These are phyloP conservation scores for Scenedesmus sp. DNA, from an alignment of 163 green algal species.

Conservation along the genomic window DNA sequence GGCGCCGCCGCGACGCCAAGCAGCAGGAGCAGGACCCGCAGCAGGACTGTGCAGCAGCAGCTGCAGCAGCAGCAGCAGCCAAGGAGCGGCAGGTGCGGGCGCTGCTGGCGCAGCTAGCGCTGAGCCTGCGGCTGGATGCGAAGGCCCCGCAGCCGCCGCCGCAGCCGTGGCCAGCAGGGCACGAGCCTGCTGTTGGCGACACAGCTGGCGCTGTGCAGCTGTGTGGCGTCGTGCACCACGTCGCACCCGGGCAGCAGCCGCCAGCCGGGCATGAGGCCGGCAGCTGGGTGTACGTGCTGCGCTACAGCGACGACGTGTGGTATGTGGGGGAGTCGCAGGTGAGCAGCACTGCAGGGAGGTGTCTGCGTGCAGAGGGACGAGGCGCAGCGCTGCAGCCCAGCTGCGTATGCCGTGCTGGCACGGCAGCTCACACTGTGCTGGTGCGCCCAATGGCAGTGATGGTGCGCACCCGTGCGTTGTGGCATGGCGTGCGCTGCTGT, in stretches of 20 bases:
- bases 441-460: too few species aligned
- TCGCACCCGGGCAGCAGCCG: not conserved
- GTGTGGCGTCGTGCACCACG: conserved; percentile 1
- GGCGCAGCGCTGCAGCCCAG: too few species aligned
- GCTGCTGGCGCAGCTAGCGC: too few species aligned
- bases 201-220: not conserved
- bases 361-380: too few species aligned
- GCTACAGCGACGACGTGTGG: conserved; percentile 60
- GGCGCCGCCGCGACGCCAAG: not conserved
- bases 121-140: too few species aligned
- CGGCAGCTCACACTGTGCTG: too few species aligned
- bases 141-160: too few species aligned
- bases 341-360: not conserved
- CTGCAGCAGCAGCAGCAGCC: not conserved
- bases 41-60: not conserved
- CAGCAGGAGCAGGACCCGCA: not conserved
- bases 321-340: conserved; percentile 71
- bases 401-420: too few species aligned
- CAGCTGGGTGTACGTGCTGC: conserved; percentile 65
- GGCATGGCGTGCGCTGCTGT: too few species aligned
- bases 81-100: too few species aligned
- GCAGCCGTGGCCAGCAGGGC: not conserved
- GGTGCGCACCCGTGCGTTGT: too few species aligned
- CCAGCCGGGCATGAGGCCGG: not conserved
- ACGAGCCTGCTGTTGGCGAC: not conserved